Evolutionary conservation across 257 asterid genomes (phyloP), one percentile per base, ranked within the genome.

Genomic region (Cinchona pubescens): DNA sequence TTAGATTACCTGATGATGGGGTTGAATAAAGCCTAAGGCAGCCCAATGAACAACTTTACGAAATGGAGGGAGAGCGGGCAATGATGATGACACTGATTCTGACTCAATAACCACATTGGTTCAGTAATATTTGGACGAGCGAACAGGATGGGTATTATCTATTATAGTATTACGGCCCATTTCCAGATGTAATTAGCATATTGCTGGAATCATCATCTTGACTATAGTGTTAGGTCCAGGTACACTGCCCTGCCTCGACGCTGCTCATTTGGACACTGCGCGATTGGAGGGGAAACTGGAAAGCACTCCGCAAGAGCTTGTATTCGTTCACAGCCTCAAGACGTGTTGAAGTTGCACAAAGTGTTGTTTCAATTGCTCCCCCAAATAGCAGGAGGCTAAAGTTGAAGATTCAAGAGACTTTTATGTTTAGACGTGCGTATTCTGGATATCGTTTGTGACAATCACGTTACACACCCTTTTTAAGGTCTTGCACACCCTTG

Each of bases 31-130:
- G 62, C 32, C 34, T 37, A 60, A 65, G 62, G 67, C 45, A 51
- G 78, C 56, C 49, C 51, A 38, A 75, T 55, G 73, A 55, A 51
- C 73, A 38, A 46, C 45, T 51, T 53, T 10, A 35, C 16, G 49
- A 23, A 11, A n/a, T 23, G 14, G 8, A 34, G 18, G 23, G 18
- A 23, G 19, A 5, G 29, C 9, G 11, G 21, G 14, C 19, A 2
- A 21, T 15, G 14, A 25, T 10, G 5, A 7, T n/a, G 62, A 51
- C 7, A 11, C 10, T 48, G 30, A 48, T 46, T 48, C 61, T 59
- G 56, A 70, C 32, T 70, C 63, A 30, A 12, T 8, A 70, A 70
- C 62, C 63, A 48, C 55, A 14, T 43, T 5, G 42, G 21, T 67
- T 66, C 25, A 21, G 35, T 67, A 40, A 21, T 34, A 43, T 38